Evolutionary conservation across 2,329 filamentous ascomycete genomes (phyloP), one percentile per base, ranked within the genome.

Genomic region (Microdochium bolleyi): DNA sequence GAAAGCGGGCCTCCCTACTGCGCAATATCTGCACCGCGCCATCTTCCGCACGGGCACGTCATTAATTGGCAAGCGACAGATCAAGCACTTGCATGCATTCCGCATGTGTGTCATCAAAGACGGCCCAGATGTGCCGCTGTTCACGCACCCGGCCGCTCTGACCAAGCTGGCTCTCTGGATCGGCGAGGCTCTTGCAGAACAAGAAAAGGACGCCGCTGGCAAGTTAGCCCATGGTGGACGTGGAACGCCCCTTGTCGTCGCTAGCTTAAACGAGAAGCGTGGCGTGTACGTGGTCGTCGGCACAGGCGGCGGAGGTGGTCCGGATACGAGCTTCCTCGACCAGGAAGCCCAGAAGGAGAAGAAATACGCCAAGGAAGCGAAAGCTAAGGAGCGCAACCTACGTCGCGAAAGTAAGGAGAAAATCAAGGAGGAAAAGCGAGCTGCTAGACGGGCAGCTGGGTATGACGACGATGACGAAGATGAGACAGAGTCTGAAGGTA

Each of bases 101-200:
- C 88, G 94, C 50, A 91, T 99, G 79, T 95, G 89, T 32, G 88
- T 97, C 3, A 91, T 99, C 61, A 96, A 95, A 66, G 94, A 97
- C 63, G 91, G 92, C 0, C 90, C 92, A 0, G 94, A 97, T 61
- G 87, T 95, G 0, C 73, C 81, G n/a, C 79, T 97, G 11, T 99
- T 99, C 70, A 91, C 87, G 1, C 92, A 97, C 63, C 92, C 94
- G 0, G 89, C 92, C 5, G 94, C 94, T 1, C 74, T 99, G 24
- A 95, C 92, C 2, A 96, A 97, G 68, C 79, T 99, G 14, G 92
- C 92, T 0, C 77, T 96, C 2, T 99, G 94, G 94, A 82, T 99
- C 44, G 89, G 88, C 48, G 92, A 97, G 70, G 94, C 94, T 0
- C 85, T 97, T 48, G 82, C 87, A 1, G 92, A 96, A 58, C 88